Conservation (phyloP, 1,284 basidiomycete genomes). For the Ustilago lituana region DNA sequence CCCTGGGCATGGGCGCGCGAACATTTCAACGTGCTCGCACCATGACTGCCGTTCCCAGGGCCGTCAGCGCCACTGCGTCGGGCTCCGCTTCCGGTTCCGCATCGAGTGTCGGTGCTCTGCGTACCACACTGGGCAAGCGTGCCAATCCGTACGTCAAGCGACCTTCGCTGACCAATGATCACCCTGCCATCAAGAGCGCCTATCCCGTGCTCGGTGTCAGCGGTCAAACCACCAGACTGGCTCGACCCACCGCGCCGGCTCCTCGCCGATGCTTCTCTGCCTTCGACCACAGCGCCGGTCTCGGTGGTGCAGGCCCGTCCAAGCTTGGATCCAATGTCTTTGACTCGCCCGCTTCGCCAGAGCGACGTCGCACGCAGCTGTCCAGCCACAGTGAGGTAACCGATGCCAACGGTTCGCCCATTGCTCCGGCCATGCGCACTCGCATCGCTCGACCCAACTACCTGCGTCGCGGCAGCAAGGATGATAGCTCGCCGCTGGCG, state of each 20-base stretch:
- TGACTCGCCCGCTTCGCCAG: constrained; percentile 33
- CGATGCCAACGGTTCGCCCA: constrained; percentile 54
- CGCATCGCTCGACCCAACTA: constrained; percentile 26
- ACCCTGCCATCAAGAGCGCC: constrained; percentile 39
- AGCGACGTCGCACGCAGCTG: constrained; percentile 23
- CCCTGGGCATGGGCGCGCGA: constrained; percentile 40
- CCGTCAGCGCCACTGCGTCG: neutral
- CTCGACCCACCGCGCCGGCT: constrained; percentile 47
- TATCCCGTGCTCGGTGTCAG: constrained; percentile 42
- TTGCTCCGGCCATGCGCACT: constrained; percentile 32
- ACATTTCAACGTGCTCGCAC: constrained; percentile 46
- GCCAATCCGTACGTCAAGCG: constrained; percentile 56
- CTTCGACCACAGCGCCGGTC: constrained; percentile 37
- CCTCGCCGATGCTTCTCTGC: constrained; percentile 53
- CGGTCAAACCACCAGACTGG: constrained; percentile 22
- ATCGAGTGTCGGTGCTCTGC: constrained; percentile 21
- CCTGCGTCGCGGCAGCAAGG: constrained; percentile 53
- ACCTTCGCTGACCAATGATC: constrained; percentile 33
- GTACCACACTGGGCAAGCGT: constrained; percentile 50
- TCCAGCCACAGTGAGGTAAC: constrained; percentile 29
- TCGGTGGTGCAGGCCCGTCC: constrained; percentile 15
- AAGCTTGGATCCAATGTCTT: constrained; percentile 4
- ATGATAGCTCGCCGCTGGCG: constrained; percentile 58
- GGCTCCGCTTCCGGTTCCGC: constrained; percentile 1
- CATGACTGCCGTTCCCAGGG: constrained; percentile 30